Base-by-base conservation (phyloP, 176 grass and related monocot genomes). In the Carex pumila region DNA sequence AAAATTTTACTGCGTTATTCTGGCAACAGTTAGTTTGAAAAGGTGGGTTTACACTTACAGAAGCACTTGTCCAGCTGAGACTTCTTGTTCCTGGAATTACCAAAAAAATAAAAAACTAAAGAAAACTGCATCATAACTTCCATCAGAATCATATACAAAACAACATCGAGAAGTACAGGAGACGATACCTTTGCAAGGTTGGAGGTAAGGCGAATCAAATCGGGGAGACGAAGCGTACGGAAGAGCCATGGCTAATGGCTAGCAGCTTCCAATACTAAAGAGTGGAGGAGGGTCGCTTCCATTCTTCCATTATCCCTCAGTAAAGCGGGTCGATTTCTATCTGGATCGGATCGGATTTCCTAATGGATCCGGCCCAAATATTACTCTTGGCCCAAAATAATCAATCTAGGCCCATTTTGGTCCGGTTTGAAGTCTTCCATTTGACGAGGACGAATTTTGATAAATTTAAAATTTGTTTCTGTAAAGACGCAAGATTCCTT, bases 21-120 rank as follows among this genome's bases (percentile, higher is more conserved):
- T 43, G 3, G 3, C 36, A 12, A 81, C 10, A 45, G 29, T 21
- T 45, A 63, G 14, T 64, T 63, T 36, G 1, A 67, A 52, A 54
- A 67, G 14, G n/a, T 3, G 8, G 64, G 12, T 47, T 81, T 15
- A 29, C 49, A 54, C 81, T 69, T 83, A 69, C 81, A 55, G 58
- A 66, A 66, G 60, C 62, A 66, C 39, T 83, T 10, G 17, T 83
- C 43, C 81, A 83, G 61, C 81, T 66, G 64, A 83, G 61, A 15
- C 49, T 83, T 68, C 41, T 83, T 17, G 41, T 30, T 69, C 22
- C 37, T 2, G 22, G 5, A 12, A 54, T 50, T 64, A 62, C 81
- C 67, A 31, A 63, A 52, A 19, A 14, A 10, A 68, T 25, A 25
- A 25, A 25, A 83, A 66, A 15, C 0, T 1, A 41, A 12, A 81